Evolutionary conservation across 2,329 filamentous ascomycete genomes (phyloP).

Genomic region (Plenodomus lindquistii): DNA sequence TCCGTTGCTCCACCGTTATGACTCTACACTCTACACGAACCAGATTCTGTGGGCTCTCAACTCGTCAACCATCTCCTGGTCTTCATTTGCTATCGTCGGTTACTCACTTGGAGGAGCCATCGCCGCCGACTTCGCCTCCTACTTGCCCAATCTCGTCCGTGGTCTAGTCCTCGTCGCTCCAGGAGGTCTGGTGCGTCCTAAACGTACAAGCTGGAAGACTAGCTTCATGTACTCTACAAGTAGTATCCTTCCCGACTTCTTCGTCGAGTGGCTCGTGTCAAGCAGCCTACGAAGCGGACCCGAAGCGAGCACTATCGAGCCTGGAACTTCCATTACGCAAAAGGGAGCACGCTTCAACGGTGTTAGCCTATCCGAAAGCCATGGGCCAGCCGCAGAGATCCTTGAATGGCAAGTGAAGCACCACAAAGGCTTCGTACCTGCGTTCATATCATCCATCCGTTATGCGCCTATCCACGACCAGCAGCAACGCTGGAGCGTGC

Average conservation of each 20-base stretch:
- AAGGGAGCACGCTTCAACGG: slow-evolving; percentile 3
- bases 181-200: slow-evolving; percentile 69
- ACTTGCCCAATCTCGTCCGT: slow-evolving; percentile 69
- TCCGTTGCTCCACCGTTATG: slow-evolving; percentile 64
- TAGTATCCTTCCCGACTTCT: slow-evolving; percentile 57
- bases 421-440: slow-evolving; percentile 69
- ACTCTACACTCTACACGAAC: slow-evolving; percentile 71
- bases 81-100: slow-evolving; percentile 70
- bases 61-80: slow-evolving; percentile 63
- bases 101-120: slow-evolving; percentile 83
- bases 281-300: slow-evolving; percentile 14
- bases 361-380: slow-evolving; percentile 1
- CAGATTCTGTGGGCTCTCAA: slow-evolving; percentile 73
- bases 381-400: slow-evolving; percentile 39
- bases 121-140: slow-evolving; percentile 68
- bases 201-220: slow-evolving; percentile 64
- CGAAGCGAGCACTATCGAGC: slow-evolving; percentile 3
- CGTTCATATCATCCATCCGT: slow-evolving; percentile 73
- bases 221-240: slow-evolving; percentile 65
- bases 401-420: slow-evolving; percentile 70
- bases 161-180: slow-evolving; percentile 78
- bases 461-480: slow-evolving; percentile 70
- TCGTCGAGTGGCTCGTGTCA: slow-evolving; percentile 52
- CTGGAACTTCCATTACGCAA: not conserved
- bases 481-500: slow-evolving; percentile 62